These are phyloP conservation scores for Phytophthora melonis DNA, from an alignment of 352 stramenopile genomes.

Conservation along the genomic window DNA sequence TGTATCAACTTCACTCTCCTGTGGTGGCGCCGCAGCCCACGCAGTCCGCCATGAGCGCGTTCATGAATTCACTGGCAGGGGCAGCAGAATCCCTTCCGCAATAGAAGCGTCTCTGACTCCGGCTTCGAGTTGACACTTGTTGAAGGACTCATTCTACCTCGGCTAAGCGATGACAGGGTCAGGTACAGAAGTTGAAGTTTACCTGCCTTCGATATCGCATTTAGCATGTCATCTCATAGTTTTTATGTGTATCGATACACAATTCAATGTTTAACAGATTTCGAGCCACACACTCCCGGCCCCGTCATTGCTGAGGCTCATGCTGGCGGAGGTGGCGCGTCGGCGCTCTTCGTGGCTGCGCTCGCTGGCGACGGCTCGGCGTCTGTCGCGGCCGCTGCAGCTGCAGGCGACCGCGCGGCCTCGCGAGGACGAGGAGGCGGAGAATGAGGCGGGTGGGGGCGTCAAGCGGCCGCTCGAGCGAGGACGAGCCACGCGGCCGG, in stretches of 20 bases:
- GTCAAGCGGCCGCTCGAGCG: neutral
- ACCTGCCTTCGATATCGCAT: neutral
- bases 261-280: constrained; percentile 23
- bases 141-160: no score
- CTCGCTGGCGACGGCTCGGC: constrained; percentile 25
- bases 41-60: constrained; percentile 8
- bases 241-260: neutral
- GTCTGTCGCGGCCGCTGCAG: constrained; percentile 32
- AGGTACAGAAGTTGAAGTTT: neutral
- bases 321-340: constrained; percentile 41
- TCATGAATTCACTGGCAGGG: constrained; percentile 7
- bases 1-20: constrained; percentile 13
- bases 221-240: neutral
- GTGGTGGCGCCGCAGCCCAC: constrained; percentile 12
- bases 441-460: neutral
- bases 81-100: constrained; percentile 11
- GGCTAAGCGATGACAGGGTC: no score
- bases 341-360: constrained; percentile 37
- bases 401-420: constrained; percentile 19
- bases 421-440: constrained; percentile 6
- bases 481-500: neutral
- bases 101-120: neutral
- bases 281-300: constrained; percentile 30
- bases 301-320: constrained; percentile 9
- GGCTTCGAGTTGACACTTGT: no score